A percentile compares a stretch with the other conserved stretches of the same genome.
phyloP scores from a whole-genome alignment of 805 yeast species.

The Nakazawaea peltata region DNA sequence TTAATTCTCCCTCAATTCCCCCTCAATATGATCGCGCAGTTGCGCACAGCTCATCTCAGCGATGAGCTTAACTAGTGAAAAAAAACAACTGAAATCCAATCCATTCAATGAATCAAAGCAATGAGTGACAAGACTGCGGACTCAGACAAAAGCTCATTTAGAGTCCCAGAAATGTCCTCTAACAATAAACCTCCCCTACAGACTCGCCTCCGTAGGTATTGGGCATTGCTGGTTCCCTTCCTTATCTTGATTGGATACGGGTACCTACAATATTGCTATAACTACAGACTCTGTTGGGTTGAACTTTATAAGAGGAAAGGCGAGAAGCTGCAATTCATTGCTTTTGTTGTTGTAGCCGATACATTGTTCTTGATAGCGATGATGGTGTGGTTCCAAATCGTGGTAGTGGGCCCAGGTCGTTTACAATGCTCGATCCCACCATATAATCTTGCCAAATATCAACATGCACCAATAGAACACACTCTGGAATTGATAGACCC shows the following conservation, averaged over 20 bases:
- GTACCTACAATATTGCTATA: conserved; percentile 20
- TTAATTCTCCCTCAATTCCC: too few species aligned
- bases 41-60: too few species aligned
- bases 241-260: conserved; percentile 14
- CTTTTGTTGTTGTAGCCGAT: conserved; percentile 22
- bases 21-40: too few species aligned
- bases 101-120: too few species aligned
- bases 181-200: too few species aligned
- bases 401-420: conserved; percentile 52
- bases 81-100: neutral
- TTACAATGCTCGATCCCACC: conserved; percentile 29
- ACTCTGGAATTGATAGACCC: too few species aligned
- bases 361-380: conserved; percentile 19
- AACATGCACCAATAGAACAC: conserved; percentile 10
- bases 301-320: conserved; percentile 28
- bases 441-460: conserved; percentile 20
- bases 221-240: conserved; percentile 1
- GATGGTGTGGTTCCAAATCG: conserved; percentile 36
- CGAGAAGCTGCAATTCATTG: conserved; percentile 19
- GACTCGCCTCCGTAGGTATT: too few species aligned
- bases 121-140: too few species aligned
- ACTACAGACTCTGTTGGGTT: conserved; percentile 19
- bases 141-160: too few species aligned
- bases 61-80: neutral
- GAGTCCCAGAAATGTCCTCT: too few species aligned